phyloP scores from a whole-genome alignment of 2,329 filamentous ascomycete species.

The Davidsoniella neocaledoniae region DNA sequence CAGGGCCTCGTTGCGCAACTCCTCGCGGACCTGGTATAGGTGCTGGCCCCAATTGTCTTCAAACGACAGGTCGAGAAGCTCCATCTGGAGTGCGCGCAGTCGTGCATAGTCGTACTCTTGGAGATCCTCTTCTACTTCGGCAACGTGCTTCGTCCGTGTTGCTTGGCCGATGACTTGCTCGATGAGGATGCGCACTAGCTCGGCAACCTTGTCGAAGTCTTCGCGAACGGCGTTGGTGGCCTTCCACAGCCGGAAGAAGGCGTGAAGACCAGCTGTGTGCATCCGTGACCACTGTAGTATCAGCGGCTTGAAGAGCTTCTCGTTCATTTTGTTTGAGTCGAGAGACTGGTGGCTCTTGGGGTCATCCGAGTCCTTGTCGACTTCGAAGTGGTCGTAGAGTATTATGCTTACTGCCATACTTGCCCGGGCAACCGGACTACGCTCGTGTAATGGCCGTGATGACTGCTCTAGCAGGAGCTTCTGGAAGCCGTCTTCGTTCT shows the following conservation, averaged over 20 bases:
- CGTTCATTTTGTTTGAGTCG: slow-evolving; percentile 62
- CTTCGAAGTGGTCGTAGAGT: slow-evolving; percentile 88
- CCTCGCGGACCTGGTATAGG: slow-evolving; percentile 75
- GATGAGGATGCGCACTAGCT: slow-evolving; percentile 75
- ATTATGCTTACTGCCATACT: slow-evolving; percentile 77
- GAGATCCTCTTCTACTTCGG: slow-evolving; percentile 80
- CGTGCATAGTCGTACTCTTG: slow-evolving; percentile 64
- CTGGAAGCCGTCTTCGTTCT: slow-evolving; percentile 82
- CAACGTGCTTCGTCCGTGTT: slow-evolving; percentile 62
- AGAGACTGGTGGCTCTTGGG: slow-evolving; percentile 56
- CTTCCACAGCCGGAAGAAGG: slow-evolving; percentile 89
- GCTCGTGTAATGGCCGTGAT: slow-evolving; percentile 48
- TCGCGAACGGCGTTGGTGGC: slow-evolving; percentile 66
- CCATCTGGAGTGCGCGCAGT: slow-evolving; percentile 81
- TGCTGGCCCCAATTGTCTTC: slow-evolving; percentile 91
- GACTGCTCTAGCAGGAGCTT: slow-evolving; percentile 85
- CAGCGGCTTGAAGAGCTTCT: slow-evolving; percentile 72
- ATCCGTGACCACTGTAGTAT: slow-evolving; percentile 85
- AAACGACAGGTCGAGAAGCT: slow-evolving; percentile 75
- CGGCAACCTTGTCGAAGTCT: slow-evolving; percentile 86
- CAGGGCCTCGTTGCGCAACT: slow-evolving; percentile 75
- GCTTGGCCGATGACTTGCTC: slow-evolving; percentile 80
- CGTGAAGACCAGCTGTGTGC: slow-evolving; percentile 69
- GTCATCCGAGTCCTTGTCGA: slow-evolving; percentile 68
- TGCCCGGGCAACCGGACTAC: slow-evolving; percentile 75